A percentile compares a stretch with the other conserved stretches of the same genome.
Conservation (phyloP, 2,329 filamentous ascomycete genomes). For the Biscogniauxia sp. region DNA sequence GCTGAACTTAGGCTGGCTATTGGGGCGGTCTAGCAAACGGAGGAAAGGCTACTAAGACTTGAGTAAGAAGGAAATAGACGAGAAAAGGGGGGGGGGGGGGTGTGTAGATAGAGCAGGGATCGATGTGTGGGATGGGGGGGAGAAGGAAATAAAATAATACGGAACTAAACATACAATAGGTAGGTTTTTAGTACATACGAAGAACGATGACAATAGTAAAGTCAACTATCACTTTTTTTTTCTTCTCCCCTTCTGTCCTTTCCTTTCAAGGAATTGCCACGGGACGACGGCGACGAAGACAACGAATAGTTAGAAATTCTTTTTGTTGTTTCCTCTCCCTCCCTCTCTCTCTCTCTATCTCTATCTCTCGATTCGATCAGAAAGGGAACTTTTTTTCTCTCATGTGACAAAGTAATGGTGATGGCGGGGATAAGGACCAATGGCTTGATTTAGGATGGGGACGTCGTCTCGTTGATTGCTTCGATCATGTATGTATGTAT, state of each 20-base stretch:
- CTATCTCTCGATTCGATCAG: neutral
- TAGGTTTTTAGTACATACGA: neutral
- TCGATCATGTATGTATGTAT: neutral
- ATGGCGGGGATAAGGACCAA: neutral
- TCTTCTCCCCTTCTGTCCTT: no score
- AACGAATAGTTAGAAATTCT: neutral
- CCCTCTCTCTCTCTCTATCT: neutral
- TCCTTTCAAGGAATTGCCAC: neutral
- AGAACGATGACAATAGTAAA: neutral
- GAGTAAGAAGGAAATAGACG: neutral
- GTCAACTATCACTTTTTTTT: no score
- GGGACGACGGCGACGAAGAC: neutral
- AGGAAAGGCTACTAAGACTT: neutral
- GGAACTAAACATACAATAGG: neutral
- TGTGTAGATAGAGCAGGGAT: neutral
- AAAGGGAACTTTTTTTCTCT: neutral
- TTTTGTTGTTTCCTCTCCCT: neutral
- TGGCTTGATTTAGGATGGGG: neutral
- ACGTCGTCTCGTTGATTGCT: neutral
- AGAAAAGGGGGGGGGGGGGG: neutral
- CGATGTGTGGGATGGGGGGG: neutral
- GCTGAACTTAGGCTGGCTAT: constrained; percentile 1
- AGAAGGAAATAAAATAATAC: no score
- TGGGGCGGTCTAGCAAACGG: constrained; percentile 22
- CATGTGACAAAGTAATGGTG: constrained; percentile 11